Percentiles rank a stretch among this genome's conserved stretches.
Conservation (phyloP, 2,329 filamentous ascomycete genomes). For the Ophiostoma montium region DNA sequence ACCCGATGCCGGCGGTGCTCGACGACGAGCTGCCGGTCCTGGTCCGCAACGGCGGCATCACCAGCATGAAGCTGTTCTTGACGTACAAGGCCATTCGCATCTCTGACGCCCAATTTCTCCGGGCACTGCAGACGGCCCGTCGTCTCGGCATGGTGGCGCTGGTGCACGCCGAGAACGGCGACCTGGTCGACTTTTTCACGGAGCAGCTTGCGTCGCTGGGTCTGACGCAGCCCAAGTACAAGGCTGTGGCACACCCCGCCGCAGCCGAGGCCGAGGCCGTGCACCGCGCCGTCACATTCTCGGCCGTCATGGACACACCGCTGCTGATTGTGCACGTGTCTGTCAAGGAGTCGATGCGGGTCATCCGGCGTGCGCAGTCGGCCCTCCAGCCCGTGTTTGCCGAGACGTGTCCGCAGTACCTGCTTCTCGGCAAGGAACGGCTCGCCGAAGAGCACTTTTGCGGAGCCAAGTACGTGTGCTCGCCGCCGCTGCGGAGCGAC, state of each 20-base stretch:
- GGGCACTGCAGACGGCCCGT: slow-evolving; percentile 32
- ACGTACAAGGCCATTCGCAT: slow-evolving; percentile 35
- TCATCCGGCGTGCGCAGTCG: slow-evolving; percentile 36
- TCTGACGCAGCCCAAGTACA: slow-evolving; percentile 25
- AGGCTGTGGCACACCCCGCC: slow-evolving; percentile 29
- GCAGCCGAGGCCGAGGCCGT: slow-evolving; percentile 32
- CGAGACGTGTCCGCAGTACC: slow-evolving; percentile 44
- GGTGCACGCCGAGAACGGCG: slow-evolving; percentile 52
- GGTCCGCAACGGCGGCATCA: slow-evolving; percentile 24
- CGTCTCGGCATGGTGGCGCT: slow-evolving; percentile 37
- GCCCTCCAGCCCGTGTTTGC: slow-evolving; percentile 36
- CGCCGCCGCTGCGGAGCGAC: slow-evolving; percentile 31
- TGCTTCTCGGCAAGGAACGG: slow-evolving; percentile 32
- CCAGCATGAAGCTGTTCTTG: slow-evolving; percentile 36
- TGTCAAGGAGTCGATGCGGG: slow-evolving; percentile 29
- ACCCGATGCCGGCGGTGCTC: slow-evolving; percentile 24
- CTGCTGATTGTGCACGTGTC: slow-evolving; percentile 39
- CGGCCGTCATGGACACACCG: slow-evolving; percentile 31
- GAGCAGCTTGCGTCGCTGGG: slow-evolving; percentile 17
- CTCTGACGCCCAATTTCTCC: slow-evolving; percentile 32
- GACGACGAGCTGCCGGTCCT: slow-evolving; percentile 18
- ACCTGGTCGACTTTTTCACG: slow-evolving; percentile 27
- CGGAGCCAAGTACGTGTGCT: slow-evolving; percentile 40
- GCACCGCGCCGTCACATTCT: slow-evolving; percentile 33
- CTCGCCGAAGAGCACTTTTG: slow-evolving; percentile 9